Percentiles rank a stretch among this genome's conserved stretches.
These are phyloP conservation scores for Eucalyptus guilfoylei DNA, from an alignment of 345 rosid genomes.

Conservation along the genomic window DNA sequence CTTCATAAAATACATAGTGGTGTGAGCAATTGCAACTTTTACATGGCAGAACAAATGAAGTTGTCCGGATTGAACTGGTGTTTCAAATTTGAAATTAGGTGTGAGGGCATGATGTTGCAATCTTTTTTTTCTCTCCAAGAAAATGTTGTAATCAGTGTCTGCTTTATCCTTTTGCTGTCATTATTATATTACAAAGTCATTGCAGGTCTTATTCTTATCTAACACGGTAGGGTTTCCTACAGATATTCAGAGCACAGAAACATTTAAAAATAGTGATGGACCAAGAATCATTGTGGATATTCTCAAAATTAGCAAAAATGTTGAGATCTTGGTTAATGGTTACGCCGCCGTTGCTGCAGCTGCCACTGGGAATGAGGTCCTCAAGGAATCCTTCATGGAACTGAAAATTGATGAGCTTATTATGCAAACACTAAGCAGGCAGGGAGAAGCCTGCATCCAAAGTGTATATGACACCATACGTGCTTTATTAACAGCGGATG, in stretches of 20 bases:
- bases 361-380: conserved; percentile 77
- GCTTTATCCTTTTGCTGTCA: not conserved
- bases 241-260: conserved; percentile 70
- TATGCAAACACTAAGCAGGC: conserved; percentile 36
- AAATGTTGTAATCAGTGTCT: not conserved
- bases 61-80: not conserved
- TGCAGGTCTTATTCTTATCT: not conserved
- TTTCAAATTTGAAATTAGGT: not conserved
- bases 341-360: conserved; percentile 67
- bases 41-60: not conserved
- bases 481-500: conserved; percentile 76
- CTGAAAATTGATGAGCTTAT: conserved; percentile 67
- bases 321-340: conserved; percentile 38
- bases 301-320: conserved; percentile 29
- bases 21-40: not conserved
- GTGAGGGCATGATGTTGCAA: not conserved
- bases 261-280: conserved; percentile 43
- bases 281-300: conserved; percentile 38
- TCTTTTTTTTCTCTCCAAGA: not conserved
- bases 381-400: conserved; percentile 76
- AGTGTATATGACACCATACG: conserved; percentile 69
- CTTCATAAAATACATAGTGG: not conserved
- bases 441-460: conserved; percentile 21
- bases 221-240: not conserved
- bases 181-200: not conserved